Conservation (phyloP, 768 basidiomycete species). For the Coprinellus micaceus region DNA sequence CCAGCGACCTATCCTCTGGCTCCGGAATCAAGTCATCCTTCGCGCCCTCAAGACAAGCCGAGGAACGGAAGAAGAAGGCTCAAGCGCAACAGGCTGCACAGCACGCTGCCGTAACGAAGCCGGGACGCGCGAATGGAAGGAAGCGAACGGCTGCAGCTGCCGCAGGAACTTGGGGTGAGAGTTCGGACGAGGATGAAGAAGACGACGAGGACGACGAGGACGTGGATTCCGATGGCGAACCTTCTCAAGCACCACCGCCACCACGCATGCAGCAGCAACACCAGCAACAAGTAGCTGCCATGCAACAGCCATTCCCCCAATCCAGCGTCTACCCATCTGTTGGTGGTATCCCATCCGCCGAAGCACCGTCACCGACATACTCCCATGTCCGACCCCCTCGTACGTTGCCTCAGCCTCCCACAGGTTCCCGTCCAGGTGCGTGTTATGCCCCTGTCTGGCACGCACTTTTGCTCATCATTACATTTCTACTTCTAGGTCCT, state of each 20-base stretch:
- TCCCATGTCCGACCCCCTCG: conserved; percentile 56
- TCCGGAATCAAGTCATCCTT: conserved; percentile 78
- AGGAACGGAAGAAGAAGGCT: conserved; percentile 78
- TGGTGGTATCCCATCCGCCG: conserved; percentile 21
- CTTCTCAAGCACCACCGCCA: conserved; percentile 25
- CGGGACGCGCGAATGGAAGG: conserved; percentile 64
- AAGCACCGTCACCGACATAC: conserved; percentile 26
- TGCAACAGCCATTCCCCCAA: conserved; percentile 4
- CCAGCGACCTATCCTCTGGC: conserved; percentile 2
- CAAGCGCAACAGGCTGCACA: conserved; percentile 83
- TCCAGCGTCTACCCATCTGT: conserved; percentile 11
- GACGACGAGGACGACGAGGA: conserved; percentile 79
- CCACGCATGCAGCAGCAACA: conserved; percentile 5
- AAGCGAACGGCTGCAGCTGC: conserved; percentile 52
- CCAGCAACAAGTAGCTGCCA: conserved; percentile 10
- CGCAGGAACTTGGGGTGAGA: conserved; percentile 64
- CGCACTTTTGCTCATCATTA: conserved; percentile 1
- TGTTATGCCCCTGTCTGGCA: neutral
- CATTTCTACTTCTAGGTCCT: conserved; percentile 28
- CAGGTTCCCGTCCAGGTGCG: conserved; percentile 41
- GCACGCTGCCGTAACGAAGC: conserved; percentile 72
- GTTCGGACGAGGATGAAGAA: conserved; percentile 79
- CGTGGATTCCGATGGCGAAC: conserved; percentile 58
- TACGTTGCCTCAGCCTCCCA: conserved; percentile 63
- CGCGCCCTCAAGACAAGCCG: conserved; percentile 78